Evolutionary conservation across 306 rosid species (phyloP).

Genomic region (Corylus heterophylla): DNA sequence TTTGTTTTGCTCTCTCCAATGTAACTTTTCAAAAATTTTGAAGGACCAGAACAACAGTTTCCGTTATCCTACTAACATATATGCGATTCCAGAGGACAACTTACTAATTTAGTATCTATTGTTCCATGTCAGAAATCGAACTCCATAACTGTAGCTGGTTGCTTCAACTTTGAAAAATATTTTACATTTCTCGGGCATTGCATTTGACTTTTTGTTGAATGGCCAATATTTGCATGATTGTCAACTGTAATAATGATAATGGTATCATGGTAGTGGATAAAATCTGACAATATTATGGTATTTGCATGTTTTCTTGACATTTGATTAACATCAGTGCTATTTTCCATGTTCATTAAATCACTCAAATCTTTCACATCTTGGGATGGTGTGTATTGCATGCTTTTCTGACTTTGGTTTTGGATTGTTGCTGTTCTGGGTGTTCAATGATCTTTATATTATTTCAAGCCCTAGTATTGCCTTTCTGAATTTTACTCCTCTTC

Average conservation of each 20-base stretch:
- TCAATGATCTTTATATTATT: not conserved
- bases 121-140: too few species aligned
- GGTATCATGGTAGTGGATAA: too few species aligned
- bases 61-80: too few species aligned
- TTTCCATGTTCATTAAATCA: not conserved
- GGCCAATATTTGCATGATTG: not conserved
- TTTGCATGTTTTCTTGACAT: not conserved
- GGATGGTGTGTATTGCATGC: not conserved
- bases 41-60: too few species aligned
- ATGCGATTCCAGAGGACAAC: too few species aligned
- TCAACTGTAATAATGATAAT: not conserved
- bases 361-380: not conserved
- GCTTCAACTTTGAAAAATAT: not conserved
- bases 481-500: conserved; percentile 27
- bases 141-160: not conserved
- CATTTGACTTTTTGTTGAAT: not conserved
- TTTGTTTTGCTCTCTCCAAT: too few species aligned
- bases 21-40: too few species aligned
- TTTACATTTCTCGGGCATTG: not conserved
- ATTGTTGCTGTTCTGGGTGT: not conserved
- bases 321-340: not conserved
- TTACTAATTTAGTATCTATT: too few species aligned
- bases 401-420: not conserved
- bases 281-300: not conserved
- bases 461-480: conserved; percentile 12